phyloP scores from a whole-genome alignment of 257 asterid species.

The Haberlea rhodopensis region DNA sequence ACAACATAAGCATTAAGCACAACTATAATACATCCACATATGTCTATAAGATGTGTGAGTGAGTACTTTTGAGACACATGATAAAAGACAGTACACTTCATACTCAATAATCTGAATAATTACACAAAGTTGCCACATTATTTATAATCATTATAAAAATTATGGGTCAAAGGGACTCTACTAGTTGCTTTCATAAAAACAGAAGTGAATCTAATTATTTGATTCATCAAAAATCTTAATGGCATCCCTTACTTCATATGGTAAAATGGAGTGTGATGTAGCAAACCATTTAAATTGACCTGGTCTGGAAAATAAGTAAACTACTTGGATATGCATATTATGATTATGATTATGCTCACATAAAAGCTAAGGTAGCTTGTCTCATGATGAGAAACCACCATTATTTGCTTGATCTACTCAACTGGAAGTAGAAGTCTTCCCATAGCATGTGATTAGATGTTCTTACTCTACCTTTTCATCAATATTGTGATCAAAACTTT shows the following conservation, averaged over 20 bases:
- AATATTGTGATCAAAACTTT: not conserved
- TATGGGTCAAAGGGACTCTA: not conserved
- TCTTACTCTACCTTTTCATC: constrained; percentile 3
- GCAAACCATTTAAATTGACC: not conserved
- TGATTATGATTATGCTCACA: not conserved
- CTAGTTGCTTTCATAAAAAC: not conserved
- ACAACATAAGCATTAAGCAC: not conserved
- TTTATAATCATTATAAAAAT: not conserved
- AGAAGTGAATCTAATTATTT: not conserved
- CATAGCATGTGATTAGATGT: not conserved
- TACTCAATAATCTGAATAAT: constrained; percentile 8
- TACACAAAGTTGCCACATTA: not conserved
- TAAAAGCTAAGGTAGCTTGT: not conserved
- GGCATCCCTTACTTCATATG: not conserved
- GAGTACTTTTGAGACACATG: not conserved
- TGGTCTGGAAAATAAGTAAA: not conserved
- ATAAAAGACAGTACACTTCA: not conserved
- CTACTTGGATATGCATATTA: not conserved
- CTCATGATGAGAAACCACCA: not conserved
- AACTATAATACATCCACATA: not conserved
- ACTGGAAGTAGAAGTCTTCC: not conserved
- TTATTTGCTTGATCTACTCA: constrained; percentile 5
- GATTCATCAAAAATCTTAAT: not conserved
- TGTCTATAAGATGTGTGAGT: not conserved
- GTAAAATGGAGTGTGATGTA: not conserved